Base-by-base conservation (phyloP, 208 protist genomes). In the Acanthamoeba rhysodes region DNA sequence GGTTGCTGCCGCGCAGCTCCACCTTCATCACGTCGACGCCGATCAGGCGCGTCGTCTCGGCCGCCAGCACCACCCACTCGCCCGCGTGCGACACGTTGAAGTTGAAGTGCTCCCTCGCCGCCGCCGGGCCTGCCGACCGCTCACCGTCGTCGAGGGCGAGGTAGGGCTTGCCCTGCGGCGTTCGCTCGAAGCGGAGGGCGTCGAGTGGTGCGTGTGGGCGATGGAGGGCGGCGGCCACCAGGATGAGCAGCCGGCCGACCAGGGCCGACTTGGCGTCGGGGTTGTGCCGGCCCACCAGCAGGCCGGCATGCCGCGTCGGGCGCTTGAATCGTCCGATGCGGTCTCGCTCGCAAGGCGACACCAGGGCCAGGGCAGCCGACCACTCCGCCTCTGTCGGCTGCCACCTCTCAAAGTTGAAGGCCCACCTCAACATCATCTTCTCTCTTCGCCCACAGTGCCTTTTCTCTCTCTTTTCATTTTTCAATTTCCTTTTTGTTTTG, bases 21-120 rank as follows among this genome's bases (percentile, higher is more conserved):
- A 94, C 68, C 32, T 94, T 94, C 90, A 94, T 94, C 90, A 94
- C 90, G 12, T 94, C 90, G 27, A 82, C 55, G 4, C 90, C 90
- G 14, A 94, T 37, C 45, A 82, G 32, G 55, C 37, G 64, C n/a
- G 20, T 82, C 48, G 41, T n/a, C 90, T 94, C 68, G 5, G 90
- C 22, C 45, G 90, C 70, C 24, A 94, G 41, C 68, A 94, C 90
- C 18, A 94, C 90, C 90, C 90, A 94, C 14, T 94, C 90, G n/a
- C 90, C 90, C 8, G 45, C 90, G n/a, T 94, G 90, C 34, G 90
- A 94, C 29, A 94, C 50, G 66, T 94, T 94, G 66, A 94, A 94
- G 87, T 92, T 92, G 87, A 92, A 92, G 27, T 48, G 32, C 45
- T 12, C 32, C n/a, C n/a, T n/a, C 78, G 6, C 0, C 8, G 20